Evolutionary conservation across 139 green algal species (phyloP).

Genomic region (Micractinium sp.): DNA sequence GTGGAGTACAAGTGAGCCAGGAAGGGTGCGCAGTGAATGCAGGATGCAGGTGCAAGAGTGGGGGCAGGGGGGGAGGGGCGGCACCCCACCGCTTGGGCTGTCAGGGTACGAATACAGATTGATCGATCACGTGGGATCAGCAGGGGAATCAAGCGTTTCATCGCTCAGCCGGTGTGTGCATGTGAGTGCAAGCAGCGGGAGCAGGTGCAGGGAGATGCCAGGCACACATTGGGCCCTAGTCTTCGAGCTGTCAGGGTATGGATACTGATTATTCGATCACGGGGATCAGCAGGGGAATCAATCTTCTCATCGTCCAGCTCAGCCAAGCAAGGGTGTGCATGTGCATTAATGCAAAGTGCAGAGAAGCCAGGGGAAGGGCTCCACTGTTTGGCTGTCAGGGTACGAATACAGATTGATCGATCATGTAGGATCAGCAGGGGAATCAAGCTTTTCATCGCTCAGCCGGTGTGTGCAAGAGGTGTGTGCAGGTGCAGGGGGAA

Average conservation of each 20-base stretch:
- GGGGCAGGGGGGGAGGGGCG: too few species aligned
- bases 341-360: neutral
- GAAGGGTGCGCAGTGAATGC: too few species aligned
- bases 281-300: neutral
- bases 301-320: too few species aligned
- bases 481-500: neutral
- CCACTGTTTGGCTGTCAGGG: neutral
- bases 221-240: too few species aligned
- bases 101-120: neutral
- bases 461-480: neutral
- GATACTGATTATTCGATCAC: neutral
- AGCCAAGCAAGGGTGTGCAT: too few species aligned
- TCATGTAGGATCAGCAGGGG: constrained; percentile 4
- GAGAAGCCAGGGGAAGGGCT: neutral
- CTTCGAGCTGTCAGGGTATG: too few species aligned
- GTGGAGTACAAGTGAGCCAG: too few species aligned
- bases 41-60: too few species aligned
- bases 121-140: neutral
- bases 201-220: too few species aligned
- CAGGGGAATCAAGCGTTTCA: constrained; percentile 1
- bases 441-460: neutral
- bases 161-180: neutral
- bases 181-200: neutral
- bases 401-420: neutral
- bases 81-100: neutral